Evolutionary conservation across 495 filamentous ascomycete genomes (phyloP).

Genomic region (Hypomontagnella submonticulosa): DNA sequence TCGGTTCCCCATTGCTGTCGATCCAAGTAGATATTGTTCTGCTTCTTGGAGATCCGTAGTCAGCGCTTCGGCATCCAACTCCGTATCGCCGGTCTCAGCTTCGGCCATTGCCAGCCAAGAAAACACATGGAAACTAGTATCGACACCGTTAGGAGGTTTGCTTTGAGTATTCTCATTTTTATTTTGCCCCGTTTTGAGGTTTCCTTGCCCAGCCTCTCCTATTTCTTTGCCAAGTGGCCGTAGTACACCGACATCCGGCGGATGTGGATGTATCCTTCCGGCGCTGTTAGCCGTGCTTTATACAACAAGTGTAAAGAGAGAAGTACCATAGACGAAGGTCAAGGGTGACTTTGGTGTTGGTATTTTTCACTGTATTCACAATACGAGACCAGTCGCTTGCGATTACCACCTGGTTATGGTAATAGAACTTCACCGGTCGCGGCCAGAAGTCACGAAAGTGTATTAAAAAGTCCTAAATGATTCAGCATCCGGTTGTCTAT

Average conservation of each 20-base stretch:
- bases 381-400: slow-evolving; percentile 47
- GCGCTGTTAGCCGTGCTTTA: background rate
- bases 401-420: slow-evolving; percentile 35
- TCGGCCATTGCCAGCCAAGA: slow-evolving; percentile 31
- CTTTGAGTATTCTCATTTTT: background rate
- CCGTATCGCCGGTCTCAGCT: background rate
- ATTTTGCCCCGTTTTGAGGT: background rate
- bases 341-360: slow-evolving; percentile 34
- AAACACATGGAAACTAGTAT: slow-evolving; percentile 42
- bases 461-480: slow-evolving; percentile 44
- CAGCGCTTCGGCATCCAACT: slow-evolving; percentile 13
- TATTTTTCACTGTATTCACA: slow-evolving; percentile 33
- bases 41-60: slow-evolving; percentile 28
- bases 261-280: slow-evolving; percentile 19
- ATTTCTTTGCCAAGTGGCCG: background rate
- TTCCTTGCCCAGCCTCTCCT: background rate
- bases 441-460: slow-evolving; percentile 55
- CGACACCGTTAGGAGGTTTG: background rate
- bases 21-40: slow-evolving; percentile 29
- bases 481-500: background rate
- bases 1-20: slow-evolving; percentile 31
- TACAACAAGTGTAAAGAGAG: background rate
- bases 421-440: slow-evolving; percentile 36
- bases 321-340: slow-evolving; percentile 31
- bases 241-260: slow-evolving; percentile 26